Conservation (phyloP, 2,329 filamentous ascomycete species). For the Ascomycota sp. region DNA sequence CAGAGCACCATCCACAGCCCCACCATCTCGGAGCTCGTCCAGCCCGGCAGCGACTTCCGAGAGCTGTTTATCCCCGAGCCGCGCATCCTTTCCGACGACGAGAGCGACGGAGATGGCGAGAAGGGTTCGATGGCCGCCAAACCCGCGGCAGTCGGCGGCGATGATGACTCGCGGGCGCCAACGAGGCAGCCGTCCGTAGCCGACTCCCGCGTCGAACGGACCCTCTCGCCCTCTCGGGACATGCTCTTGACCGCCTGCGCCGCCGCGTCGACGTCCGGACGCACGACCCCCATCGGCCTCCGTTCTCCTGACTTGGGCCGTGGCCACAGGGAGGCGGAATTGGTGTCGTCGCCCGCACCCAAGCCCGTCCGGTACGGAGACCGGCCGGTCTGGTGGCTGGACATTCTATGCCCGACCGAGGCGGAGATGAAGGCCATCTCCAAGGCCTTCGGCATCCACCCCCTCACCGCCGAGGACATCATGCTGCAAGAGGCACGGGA, state of each 20-base stretch:
- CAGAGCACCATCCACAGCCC: conserved; percentile 90
- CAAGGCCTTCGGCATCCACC: conserved; percentile 87
- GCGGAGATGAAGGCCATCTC: conserved; percentile 85
- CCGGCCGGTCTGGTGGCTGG: conserved; percentile 88
- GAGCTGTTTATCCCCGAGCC: conserved; percentile 85
- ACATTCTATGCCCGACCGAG: conserved; percentile 76
- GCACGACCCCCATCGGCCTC: conserved; percentile 23
- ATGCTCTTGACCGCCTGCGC: conserved; percentile 4
- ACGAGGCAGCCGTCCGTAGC: conserved; percentile 24
- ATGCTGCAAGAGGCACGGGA: conserved; percentile 93
- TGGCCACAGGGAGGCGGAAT: conserved; percentile 4
- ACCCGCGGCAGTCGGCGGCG: conserved; percentile 5
- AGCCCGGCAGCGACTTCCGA: conserved; percentile 61
- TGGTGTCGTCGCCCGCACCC: conserved; percentile 5
- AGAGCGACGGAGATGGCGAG: conserved; percentile 37
- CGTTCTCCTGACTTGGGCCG: conserved; percentile 18
- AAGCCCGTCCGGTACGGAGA: conserved; percentile 45
- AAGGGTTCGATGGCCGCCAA: conserved; percentile 7
- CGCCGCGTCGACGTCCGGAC: conserved; percentile 14
- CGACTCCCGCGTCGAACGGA: conserved; percentile 8
- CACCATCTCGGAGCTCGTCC: conserved; percentile 77
- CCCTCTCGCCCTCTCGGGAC: conserved; percentile 11
- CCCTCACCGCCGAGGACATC: conserved; percentile 85
- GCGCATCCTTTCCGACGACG: conserved; percentile 48
- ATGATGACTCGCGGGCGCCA: conserved; percentile 20